Conservation (phyloP, 345 rosid genomes). For the Laguncularia racemosa region DNA sequence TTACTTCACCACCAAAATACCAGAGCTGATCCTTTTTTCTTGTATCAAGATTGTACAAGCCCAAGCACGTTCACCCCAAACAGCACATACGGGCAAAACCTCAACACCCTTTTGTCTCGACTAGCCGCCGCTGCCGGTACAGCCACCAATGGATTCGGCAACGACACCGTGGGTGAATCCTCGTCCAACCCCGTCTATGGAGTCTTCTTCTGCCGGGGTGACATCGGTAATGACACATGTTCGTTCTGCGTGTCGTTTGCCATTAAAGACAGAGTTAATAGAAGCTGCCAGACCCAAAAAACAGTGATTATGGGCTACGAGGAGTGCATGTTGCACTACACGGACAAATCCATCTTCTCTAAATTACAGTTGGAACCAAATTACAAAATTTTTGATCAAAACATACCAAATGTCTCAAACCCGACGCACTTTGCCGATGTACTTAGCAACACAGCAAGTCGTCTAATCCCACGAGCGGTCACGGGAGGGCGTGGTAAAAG, state of each 20-base stretch:
- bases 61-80: not conserved
- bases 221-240: not conserved
- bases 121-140: not conserved
- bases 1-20: too few species aligned
- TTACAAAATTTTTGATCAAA: not conserved
- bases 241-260: slow-evolving; percentile 10
- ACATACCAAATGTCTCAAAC: not conserved
- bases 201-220: slow-evolving; percentile 17
- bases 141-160: slow-evolving; percentile 2
- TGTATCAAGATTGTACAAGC: not conserved
- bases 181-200: slow-evolving; percentile 4
- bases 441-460: not conserved
- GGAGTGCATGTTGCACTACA: slow-evolving; percentile 22
- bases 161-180: slow-evolving; percentile 1
- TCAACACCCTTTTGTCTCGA: slow-evolving; percentile 10
- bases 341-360: slow-evolving; percentile 9
- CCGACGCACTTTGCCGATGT: not conserved
- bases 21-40: too few species aligned
- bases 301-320: slow-evolving; percentile 19
- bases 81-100: slow-evolving; percentile 14
- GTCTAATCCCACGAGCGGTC: not conserved
- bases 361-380: rapidly evolving
- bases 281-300: slow-evolving; percentile 8
- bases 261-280: not conserved
- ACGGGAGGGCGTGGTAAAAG: not conserved